These are phyloP conservation scores for Hanseniaspora singularis DNA, from an alignment of 805 yeast species.

Conservation along the genomic window DNA sequence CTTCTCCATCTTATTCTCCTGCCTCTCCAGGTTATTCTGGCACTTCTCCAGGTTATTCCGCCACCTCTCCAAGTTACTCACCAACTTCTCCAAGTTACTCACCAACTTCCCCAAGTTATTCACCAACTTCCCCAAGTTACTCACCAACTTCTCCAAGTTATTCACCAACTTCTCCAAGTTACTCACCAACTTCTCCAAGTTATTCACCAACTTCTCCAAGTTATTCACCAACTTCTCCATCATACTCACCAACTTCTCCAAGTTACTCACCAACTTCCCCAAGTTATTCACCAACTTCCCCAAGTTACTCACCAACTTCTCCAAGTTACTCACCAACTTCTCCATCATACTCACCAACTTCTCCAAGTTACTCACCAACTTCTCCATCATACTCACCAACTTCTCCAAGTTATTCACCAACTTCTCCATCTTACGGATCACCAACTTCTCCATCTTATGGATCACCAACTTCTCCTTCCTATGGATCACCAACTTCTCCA, in stretches of 20 bases:
- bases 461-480: slow-evolving; percentile 50
- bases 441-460: slow-evolving; percentile 42
- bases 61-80: slow-evolving; percentile 55
- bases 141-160: slow-evolving; percentile 47
- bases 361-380: slow-evolving; percentile 43
- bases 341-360: slow-evolving; percentile 45
- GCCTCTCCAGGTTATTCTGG: slow-evolving; percentile 68
- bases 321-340: slow-evolving; percentile 58
- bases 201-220: slow-evolving; percentile 65
- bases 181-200: slow-evolving; percentile 59
- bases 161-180: slow-evolving; percentile 40
- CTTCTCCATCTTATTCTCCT: slow-evolving; percentile 55
- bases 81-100: slow-evolving; percentile 75
- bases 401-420: slow-evolving; percentile 44
- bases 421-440: slow-evolving; percentile 34
- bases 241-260: slow-evolving; percentile 72
- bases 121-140: slow-evolving; percentile 52
- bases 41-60: slow-evolving; percentile 65
- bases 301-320: slow-evolving; percentile 65
- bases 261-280: slow-evolving; percentile 42
- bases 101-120: slow-evolving; percentile 62
- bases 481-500: slow-evolving; percentile 39
- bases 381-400: slow-evolving; percentile 48
- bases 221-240: slow-evolving; percentile 57
- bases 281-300: slow-evolving; percentile 64